phyloP scores from a whole-genome alignment of 192 early-diverging fungal genomes.

The Lunasporangiospora selenospora region DNA sequence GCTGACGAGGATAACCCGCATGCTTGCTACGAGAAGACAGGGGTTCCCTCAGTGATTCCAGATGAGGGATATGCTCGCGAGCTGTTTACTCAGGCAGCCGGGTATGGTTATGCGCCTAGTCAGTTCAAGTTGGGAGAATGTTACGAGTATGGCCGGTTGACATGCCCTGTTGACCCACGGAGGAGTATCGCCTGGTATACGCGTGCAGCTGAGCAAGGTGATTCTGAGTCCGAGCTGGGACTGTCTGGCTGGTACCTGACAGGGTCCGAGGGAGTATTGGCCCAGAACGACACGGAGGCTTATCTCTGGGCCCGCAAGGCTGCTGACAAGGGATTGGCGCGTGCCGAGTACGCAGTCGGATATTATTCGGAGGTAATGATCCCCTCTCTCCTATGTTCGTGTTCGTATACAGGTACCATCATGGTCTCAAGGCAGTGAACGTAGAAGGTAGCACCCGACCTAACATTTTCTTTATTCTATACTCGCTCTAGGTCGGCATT shows the following conservation, averaged over 20 bases:
- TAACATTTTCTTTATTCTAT: conserved; percentile 1
- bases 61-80: conserved; percentile 92
- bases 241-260: conserved; percentile 99
- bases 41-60: conserved; percentile 72
- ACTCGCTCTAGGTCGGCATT: conserved; percentile 68
- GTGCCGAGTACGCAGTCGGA: conserved; percentile 97
- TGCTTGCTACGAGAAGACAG: conserved; percentile 57
- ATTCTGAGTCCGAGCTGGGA: conserved; percentile 91
- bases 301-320: conserved; percentile 98
- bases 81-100: conserved; percentile 90
- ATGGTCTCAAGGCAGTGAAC: too few relatives aligned
- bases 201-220: conserved; percentile 87
- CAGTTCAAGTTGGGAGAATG: conserved; percentile 92
- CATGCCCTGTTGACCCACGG: conserved; percentile 84
- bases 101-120: conserved; percentile 91
- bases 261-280: conserved; percentile 87
- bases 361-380: conserved; percentile 83
- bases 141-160: conserved; percentile 95
- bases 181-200: conserved; percentile 98
- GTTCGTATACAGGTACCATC: too few relatives aligned
- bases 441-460: too few relatives aligned
- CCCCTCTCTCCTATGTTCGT: too few relatives aligned
- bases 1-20: conserved; percentile 93
- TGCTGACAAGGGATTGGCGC: conserved; percentile 92
- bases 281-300: conserved; percentile 93